Conservation (phyloP, 495 filamentous ascomycete species). For the Xeromyces bisporus region DNA sequence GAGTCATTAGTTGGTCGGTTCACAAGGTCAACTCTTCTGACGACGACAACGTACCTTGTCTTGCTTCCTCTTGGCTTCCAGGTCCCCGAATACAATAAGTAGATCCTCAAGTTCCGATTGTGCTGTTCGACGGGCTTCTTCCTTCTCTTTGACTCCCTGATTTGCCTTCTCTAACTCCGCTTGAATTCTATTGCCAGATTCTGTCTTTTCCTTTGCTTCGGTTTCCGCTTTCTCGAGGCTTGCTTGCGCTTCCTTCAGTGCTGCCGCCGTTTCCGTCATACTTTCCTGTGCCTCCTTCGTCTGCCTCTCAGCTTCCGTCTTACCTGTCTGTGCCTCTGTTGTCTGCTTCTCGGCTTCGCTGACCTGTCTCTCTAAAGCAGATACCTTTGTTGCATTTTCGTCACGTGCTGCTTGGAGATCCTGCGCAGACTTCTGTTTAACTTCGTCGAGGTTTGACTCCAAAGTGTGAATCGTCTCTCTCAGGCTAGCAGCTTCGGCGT, state of each 20-base stretch:
- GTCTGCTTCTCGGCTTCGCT: conserved; percentile 28
- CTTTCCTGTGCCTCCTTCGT: conserved; percentile 14
- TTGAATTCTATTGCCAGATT: conserved; percentile 36
- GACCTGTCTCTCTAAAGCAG: conserved; percentile 28
- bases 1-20: conserved; percentile 12
- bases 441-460: conserved; percentile 38
- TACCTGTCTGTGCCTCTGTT: conserved; percentile 12
- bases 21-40: neutral
- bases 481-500: conserved; percentile 39
- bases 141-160: conserved; percentile 30
- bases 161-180: conserved; percentile 24
- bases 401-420: conserved; percentile 42
- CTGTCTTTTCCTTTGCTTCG: conserved; percentile 22
- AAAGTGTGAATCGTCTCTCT: conserved; percentile 35
- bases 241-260: conserved; percentile 7
- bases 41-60: conserved; percentile 49
- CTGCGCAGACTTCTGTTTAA: conserved; percentile 29
- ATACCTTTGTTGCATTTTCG: conserved; percentile 32
- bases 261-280: conserved; percentile 2
- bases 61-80: conserved; percentile 66
- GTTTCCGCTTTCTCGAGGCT: conserved; percentile 9
- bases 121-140: conserved; percentile 43
- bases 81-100: conserved; percentile 70
- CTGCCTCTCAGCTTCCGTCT: conserved; percentile 19
- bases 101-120: conserved; percentile 71